A percentile compares a stretch with the other conserved stretches of the same genome.
These are phyloP conservation scores for Puccinia triticina DNA, from an alignment of 1,284 basidiomycete species.

Conservation along the genomic window DNA sequence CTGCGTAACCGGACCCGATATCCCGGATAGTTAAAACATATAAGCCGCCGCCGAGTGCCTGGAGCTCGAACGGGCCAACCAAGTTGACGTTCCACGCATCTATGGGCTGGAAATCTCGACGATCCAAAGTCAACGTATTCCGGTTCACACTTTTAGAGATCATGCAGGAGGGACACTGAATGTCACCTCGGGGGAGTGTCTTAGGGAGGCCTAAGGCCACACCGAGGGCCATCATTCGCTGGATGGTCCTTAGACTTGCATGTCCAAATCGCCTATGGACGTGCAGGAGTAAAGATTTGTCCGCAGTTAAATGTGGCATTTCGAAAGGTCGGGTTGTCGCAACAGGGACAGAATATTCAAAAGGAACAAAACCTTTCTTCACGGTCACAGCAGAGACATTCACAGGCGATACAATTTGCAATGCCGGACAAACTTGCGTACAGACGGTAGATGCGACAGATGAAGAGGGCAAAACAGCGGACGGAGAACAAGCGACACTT, in stretches of 20 bases:
- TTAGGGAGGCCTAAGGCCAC: constrained; percentile 1
- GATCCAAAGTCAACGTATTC: background rate
- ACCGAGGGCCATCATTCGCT: background rate
- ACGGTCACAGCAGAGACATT: background rate
- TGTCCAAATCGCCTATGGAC: background rate
- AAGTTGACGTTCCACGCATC: background rate
- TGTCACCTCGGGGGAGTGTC: background rate
- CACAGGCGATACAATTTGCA: background rate
- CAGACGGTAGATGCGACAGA: too few species aligned
- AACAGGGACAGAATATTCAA: too few species aligned
- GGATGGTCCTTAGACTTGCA: background rate
- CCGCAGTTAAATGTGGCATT: background rate
- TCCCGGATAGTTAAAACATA: background rate
- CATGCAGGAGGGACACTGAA: background rate
- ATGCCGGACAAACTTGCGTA: too few species aligned
- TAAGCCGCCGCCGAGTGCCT: background rate
- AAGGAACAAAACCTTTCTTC: too few species aligned
- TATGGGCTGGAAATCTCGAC: background rate
- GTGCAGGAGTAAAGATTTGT: background rate
- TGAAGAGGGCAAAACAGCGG: too few species aligned
- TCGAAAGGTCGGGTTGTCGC: background rate
- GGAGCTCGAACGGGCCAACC: constrained; percentile 3
- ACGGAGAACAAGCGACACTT: too few species aligned
- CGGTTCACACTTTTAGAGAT: background rate
- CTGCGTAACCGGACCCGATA: background rate